phyloP scores from a whole-genome alignment of 805 yeast genomes.

The Maudiozyma bulderi region DNA sequence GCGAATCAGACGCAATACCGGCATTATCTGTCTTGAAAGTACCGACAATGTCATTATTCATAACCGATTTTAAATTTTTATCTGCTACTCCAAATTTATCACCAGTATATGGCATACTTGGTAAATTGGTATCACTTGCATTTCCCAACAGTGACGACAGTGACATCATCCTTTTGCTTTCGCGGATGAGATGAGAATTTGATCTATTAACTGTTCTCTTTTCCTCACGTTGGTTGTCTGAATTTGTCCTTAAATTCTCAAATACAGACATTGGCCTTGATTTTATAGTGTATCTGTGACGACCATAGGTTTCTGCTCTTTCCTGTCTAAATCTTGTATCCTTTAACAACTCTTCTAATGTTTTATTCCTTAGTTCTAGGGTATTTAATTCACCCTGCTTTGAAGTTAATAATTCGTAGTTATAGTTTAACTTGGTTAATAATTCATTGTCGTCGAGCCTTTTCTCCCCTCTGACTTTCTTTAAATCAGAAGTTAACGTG shows the following conservation, averaged over 20 bases:
- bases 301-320: conserved; percentile 12
- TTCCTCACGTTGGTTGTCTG: neutral
- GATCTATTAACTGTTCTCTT: neutral
- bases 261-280: conserved; percentile 10
- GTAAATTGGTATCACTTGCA: neutral
- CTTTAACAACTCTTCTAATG: conserved; percentile 41
- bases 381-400: conserved; percentile 51
- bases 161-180: conserved; percentile 18
- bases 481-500: conserved; percentile 49
- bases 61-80: no score
- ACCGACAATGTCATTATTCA: no score
- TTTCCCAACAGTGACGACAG: conserved; percentile 11
- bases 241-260: conserved; percentile 7
- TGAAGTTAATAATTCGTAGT: conserved; percentile 45
- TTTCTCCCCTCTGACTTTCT: conserved; percentile 51
- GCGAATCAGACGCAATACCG: no score
- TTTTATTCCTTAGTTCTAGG: conserved; percentile 47
- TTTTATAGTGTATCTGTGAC: conserved; percentile 6
- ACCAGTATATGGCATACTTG: neutral
- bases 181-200: conserved; percentile 1
- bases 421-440: conserved; percentile 52
- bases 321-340: conserved; percentile 16
- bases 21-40: no score
- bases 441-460: conserved; percentile 47
- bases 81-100: neutral